phyloP scores from a whole-genome alignment of 345 rosid genomes.

The Hypericum androsaemum region DNA sequence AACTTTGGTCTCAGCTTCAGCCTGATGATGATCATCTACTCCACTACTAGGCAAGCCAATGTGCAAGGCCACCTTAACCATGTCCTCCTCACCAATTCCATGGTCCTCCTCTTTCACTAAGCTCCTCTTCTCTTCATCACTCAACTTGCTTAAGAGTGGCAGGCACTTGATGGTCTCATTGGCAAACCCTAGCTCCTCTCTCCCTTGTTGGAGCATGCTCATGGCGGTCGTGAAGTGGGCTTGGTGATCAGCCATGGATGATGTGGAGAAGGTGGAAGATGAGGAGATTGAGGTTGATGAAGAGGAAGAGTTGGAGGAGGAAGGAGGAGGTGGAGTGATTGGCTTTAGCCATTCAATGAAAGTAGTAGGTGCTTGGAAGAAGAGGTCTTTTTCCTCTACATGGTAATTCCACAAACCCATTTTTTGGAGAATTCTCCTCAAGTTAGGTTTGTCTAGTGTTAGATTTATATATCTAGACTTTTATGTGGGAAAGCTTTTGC shows the following conservation, averaged over 20 bases:
- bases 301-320: constrained; percentile 13
- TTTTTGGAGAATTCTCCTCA: too few species aligned
- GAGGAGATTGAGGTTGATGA: constrained; percentile 11
- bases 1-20: constrained; percentile 9
- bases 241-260: constrained; percentile 21
- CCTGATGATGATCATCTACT: neutral
- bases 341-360: constrained; percentile 91
- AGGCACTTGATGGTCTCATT: constrained; percentile 33
- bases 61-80: constrained; percentile 49
- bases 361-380: constrained; percentile 33
- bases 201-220: constrained; percentile 13
- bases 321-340: constrained; percentile 17
- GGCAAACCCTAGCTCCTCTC: constrained; percentile 4
- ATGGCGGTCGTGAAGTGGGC: constrained; percentile 21
- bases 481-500: too few species aligned
- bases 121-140: constrained; percentile 19
- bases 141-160: constrained; percentile 46
- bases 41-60: constrained; percentile 47
- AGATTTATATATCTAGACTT: too few species aligned
- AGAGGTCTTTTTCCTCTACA: constrained; percentile 19
- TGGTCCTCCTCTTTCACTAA: constrained; percentile 25
- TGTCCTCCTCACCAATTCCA: constrained; percentile 25
- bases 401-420: constrained; percentile 2
- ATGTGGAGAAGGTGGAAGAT: constrained; percentile 17
- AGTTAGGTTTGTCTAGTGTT: too few species aligned